A percentile compares a stretch with the other conserved stretches of the same genome.
These are phyloP conservation scores for Podaxis pistillaris DNA, from an alignment of 768 basidiomycete genomes.

Conservation along the genomic window DNA sequence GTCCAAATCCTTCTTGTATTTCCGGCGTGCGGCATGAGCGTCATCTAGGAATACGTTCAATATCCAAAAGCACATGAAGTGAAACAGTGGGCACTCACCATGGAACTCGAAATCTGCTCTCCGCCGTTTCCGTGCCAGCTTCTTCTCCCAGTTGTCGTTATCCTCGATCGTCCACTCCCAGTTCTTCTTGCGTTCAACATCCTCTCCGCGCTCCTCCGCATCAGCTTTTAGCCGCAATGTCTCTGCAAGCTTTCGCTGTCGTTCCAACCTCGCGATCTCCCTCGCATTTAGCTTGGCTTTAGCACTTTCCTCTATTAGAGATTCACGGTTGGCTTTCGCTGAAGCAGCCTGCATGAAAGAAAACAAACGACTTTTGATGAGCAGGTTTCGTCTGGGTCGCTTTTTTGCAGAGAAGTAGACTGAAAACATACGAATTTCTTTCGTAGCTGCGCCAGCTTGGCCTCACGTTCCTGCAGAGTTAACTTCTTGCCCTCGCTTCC, in stretches of 20 bases:
- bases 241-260: slow-evolving; percentile 89
- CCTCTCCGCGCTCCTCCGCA: slow-evolving; percentile 90
- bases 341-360: slow-evolving; percentile 59
- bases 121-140: slow-evolving; percentile 75
- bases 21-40: slow-evolving; percentile 81
- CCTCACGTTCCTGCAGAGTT: slow-evolving; percentile 72
- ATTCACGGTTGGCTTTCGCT: slow-evolving; percentile 78
- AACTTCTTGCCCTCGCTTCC: slow-evolving; percentile 26
- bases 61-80: background rate
- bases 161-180: slow-evolving; percentile 97
- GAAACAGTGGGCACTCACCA: slow-evolving; percentile 48
- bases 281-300: slow-evolving; percentile 74
- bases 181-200: slow-evolving; percentile 85
- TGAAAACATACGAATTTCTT: slow-evolving; percentile 67
- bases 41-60: slow-evolving; percentile 57
- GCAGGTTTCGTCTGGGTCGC: slow-evolving; percentile 2
- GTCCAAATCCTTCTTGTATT: slow-evolving; percentile 92
- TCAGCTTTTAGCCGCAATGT: slow-evolving; percentile 80
- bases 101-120: slow-evolving; percentile 90
- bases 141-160: slow-evolving; percentile 96
- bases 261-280: slow-evolving; percentile 82
- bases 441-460: slow-evolving; percentile 73
- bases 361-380: slow-evolving; percentile 7
- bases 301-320: slow-evolving; percentile 82
- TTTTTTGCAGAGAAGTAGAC: background rate